Evolutionary conservation across 352 stramenopile genomes (phyloP), one percentile per base, ranked within the genome.

Genomic region (Phytophthora litchii): DNA sequence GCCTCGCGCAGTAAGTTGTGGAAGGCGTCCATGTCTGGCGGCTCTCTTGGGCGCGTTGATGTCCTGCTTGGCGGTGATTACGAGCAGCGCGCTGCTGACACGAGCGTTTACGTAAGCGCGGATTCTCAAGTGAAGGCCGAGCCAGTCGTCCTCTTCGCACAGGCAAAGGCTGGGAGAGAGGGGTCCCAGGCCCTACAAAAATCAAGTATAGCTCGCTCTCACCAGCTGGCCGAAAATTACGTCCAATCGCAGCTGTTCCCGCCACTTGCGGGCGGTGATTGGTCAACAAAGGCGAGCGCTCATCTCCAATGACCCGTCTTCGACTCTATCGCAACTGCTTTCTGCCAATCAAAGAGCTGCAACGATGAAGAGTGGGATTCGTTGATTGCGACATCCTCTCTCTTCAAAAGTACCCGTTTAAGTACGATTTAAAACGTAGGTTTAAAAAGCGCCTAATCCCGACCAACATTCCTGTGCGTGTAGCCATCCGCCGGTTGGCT

Each of bases 1-100:
- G 82, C 78, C 53, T 92, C 80, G 27, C 80, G 80, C 40, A 92
- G 68, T 25, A 92, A 60, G 61, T 92, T 92, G 55, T 92, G 79
- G 64, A 92, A 90, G 38, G 74, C 74, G 62, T 92, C 80, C 83
- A 92, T 92, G 41, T 64, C 41, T 29, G 21, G 54, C 20, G 12
- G 4, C 40, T 68, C 45, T 45, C 38, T 54, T 48, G 47, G 41
- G 25, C 12, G 25, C 11, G 17, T 46, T 47, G 58, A 48, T 51
- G 56, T 37, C 57, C 38, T 35, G 34, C 43, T 31, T 32, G 54
- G 46, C 32, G 25, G 49, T 69, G 68, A 78, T 81, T 81, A 81
- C 72, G 72, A 65, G 57, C 37, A 11, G 29, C 10, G 10, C 35
- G n/a, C 14, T 19, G 40, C 20, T 3, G 20, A n/a, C 9, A 4